phyloP scores from a whole-genome alignment of 2,329 filamentous ascomycete genomes.

The Bipolaris oryzae region DNA sequence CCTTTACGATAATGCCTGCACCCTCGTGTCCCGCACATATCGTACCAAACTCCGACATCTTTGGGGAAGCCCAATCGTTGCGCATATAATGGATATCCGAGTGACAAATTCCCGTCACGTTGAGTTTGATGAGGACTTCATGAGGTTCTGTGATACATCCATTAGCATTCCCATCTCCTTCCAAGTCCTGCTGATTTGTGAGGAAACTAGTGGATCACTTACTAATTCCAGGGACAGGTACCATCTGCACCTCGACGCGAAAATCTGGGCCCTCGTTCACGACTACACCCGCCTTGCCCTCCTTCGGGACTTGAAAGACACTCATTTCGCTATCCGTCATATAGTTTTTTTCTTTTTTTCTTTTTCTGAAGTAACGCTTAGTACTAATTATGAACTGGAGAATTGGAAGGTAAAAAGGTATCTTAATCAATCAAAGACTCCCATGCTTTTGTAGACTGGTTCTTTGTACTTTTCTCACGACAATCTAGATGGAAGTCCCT shows the following conservation, averaged over 20 bases:
- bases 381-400: too few relatives aligned
- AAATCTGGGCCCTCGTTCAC: conserved; percentile 59
- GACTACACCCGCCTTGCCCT: conserved; percentile 59
- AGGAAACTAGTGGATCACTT: too few relatives aligned
- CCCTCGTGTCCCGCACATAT: conserved; percentile 63
- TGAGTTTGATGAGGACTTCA: conserved; percentile 63
- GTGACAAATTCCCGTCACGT: conserved; percentile 64
- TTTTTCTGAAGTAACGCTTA: too few relatives aligned
- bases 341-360: too few relatives aligned
- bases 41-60: conserved; percentile 49
- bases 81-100: conserved; percentile 64
- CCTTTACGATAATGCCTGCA: conserved; percentile 63
- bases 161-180: too few relatives aligned
- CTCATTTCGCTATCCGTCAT: background rate
- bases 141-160: conserved; percentile 52
- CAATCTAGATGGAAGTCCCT: too few relatives aligned
- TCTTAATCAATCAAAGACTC: too few relatives aligned
- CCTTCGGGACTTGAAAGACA: conserved; percentile 53
- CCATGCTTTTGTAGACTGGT: too few relatives aligned
- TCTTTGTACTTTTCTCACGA: too few relatives aligned
- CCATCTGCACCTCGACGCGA: conserved; percentile 53
- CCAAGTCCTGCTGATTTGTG: too few relatives aligned
- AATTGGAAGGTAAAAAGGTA: too few relatives aligned
- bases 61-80: conserved; percentile 55
- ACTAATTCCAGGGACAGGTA: conserved; percentile 44